A percentile compares a stretch with the other conserved stretches of the same genome.
Evolutionary conservation across 768 basidiomycete genomes (phyloP).

Genomic region (Gymnopilus junonius): DNA sequence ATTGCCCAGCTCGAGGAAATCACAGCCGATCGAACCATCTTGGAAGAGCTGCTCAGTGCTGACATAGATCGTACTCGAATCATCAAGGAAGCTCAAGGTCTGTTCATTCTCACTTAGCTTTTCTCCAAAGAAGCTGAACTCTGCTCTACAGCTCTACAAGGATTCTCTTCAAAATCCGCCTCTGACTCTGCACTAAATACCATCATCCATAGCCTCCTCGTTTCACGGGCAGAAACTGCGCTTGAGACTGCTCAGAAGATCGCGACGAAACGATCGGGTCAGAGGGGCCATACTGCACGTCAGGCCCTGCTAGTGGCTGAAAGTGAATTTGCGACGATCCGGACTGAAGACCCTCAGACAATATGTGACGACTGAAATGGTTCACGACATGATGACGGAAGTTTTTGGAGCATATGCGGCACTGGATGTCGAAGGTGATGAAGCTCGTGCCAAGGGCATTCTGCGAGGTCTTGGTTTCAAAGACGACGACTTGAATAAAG

Average conservation of each 20-base stretch:
- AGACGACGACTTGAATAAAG: constrained; percentile 31
- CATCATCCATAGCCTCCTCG: constrained; percentile 29
- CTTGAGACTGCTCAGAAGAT: constrained; percentile 47
- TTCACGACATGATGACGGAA: constrained; percentile 26
- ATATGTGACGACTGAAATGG: constrained; percentile 33
- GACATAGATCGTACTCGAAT: constrained; percentile 30
- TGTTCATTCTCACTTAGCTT: not conserved
- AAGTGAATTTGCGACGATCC: constrained; percentile 37
- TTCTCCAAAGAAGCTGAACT: not conserved
- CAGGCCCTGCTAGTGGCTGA: constrained; percentile 54
- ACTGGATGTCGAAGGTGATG: constrained; percentile 44
- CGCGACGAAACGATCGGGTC: constrained; percentile 56
- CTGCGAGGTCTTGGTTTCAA: constrained; percentile 65
- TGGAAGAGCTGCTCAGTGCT: constrained; percentile 32
- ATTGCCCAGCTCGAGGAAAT: constrained; percentile 37
- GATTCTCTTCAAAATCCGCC: constrained; percentile 19
- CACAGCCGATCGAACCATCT: constrained; percentile 26
- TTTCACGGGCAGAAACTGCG: constrained; percentile 20
- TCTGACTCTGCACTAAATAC: constrained; percentile 24
- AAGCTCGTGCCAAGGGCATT: constrained; percentile 53
- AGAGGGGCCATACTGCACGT: constrained; percentile 60
- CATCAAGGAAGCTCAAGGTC: constrained; percentile 33
- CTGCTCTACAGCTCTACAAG: constrained; percentile 26
- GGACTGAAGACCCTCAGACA: constrained; percentile 29
- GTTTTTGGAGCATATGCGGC: constrained; percentile 32